Evolutionary conservation across 2,329 filamentous ascomycete species (phyloP), one percentile per base, ranked within the genome.

Genomic region (Emmonsiellopsis sp.): DNA sequence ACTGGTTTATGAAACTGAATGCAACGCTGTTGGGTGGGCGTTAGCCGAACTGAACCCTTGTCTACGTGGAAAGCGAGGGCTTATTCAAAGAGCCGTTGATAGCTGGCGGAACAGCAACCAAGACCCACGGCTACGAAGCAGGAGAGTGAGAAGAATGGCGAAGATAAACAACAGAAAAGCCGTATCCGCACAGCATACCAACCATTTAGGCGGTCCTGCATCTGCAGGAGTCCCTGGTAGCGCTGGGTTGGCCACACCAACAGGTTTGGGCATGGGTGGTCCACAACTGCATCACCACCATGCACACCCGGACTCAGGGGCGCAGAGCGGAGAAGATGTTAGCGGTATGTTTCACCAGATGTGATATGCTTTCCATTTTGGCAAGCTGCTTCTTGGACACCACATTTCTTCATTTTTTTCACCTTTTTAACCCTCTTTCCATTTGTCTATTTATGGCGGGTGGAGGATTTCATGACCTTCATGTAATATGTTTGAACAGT

Each of bases 31-130:
- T n/a, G 93, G 93, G n/a, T 98, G 93, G 93, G 92, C 92, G 10
- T 74, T 98, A 61, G 93, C 93, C 2, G 87, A 97, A 66, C 76
- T 98, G 52, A 98, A 98, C 70, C 85, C 90, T 7, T 87, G 88
- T 54, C 79, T 97, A 55, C 84, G 92, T 58, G 92, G 92, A 61
- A 97, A 97, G 78, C 83, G 93, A 62, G 93, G 93, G 7, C 79
- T 98, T 56, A 98, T 98, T 62, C 93, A 98, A 75, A 82, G 93
- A 59, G 93, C 93, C 1, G 93, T 98, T 44, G 93, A 98, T 72
- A 96, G 91, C 75, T 97, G 93, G 93, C 82, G 93, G 58, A 98
- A 98, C 76, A 97, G 92, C 79, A 97, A 97, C 73, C 90, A 95
- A 74, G 93, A 98, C 64, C 89, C 89, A 49, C 82, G 91, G 61